Percentiles rank a stretch among this genome's conserved stretches.
Evolutionary conservation across 257 asterid genomes (phyloP).

Genomic region (Coffea canephora): DNA sequence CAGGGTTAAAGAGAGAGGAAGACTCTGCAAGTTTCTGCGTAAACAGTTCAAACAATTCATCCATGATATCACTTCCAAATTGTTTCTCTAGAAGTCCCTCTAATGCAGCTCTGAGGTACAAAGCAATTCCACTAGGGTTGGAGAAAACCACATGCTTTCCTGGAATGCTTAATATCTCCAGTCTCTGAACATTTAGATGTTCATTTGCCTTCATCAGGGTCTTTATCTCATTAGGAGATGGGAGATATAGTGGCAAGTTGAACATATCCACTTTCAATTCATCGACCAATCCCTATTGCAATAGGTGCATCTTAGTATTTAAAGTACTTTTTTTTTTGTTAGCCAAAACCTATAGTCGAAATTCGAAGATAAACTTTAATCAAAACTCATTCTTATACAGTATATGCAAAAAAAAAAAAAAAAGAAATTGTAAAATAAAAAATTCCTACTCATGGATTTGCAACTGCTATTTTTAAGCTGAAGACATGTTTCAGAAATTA

Average conservation of each 20-base stretch:
- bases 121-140: background rate
- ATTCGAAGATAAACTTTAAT: too few relatives aligned
- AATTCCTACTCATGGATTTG: too few relatives aligned
- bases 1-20: slow-evolving; percentile 6
- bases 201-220: slow-evolving; percentile 11
- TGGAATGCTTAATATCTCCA: slow-evolving; percentile 24
- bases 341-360: too few relatives aligned
- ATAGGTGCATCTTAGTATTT: background rate
- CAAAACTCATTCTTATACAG: too few relatives aligned
- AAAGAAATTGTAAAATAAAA: too few relatives aligned
- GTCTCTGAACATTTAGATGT: slow-evolving; percentile 27
- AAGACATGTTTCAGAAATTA: too few relatives aligned
- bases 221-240: slow-evolving; percentile 23
- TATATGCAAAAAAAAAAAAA: too few relatives aligned
- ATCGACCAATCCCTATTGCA: slow-evolving; percentile 20
- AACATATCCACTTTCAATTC: slow-evolving; percentile 29
- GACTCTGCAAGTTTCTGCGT: slow-evolving; percentile 24
- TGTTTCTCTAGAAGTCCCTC: too few relatives aligned
- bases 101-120: slow-evolving; percentile 9
- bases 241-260: slow-evolving; percentile 25
- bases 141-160: slow-evolving; percentile 7
- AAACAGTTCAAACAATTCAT: slow-evolving; percentile 28
- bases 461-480: too few relatives aligned
- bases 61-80: slow-evolving; percentile 31
- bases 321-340: background rate